These are phyloP conservation scores for Coemansia pectinata DNA, from an alignment of 192 early-diverging fungal genomes.

Conservation along the genomic window DNA sequence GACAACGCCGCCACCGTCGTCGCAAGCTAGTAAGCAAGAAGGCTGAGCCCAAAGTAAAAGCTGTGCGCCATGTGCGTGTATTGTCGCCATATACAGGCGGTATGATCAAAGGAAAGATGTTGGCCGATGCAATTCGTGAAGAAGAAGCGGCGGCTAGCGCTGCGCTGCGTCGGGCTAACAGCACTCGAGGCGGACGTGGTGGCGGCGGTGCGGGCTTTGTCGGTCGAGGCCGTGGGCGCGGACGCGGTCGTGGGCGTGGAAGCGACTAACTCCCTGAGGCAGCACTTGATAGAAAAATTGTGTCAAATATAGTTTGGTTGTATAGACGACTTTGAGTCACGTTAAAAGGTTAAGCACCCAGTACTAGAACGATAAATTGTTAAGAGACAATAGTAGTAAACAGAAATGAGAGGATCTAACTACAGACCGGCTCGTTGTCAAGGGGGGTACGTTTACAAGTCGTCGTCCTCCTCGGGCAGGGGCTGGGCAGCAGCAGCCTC, in stretches of 20 bases:
- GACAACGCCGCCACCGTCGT: not conserved
- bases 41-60: not conserved
- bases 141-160: constrained; percentile 27
- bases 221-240: constrained; percentile 27
- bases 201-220: constrained; percentile 14
- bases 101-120: constrained; percentile 35
- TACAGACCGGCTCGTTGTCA: not conserved
- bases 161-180: constrained; percentile 2
- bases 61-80: constrained; percentile 15
- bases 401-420: not conserved
- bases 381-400: not conserved
- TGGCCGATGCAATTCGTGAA: constrained; percentile 43
- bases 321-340: not conserved
- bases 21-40: constrained; percentile 4
- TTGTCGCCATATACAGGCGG: constrained; percentile 48
- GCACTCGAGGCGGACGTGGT: constrained; percentile 17
- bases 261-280: not conserved
- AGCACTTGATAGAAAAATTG: not conserved
- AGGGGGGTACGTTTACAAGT: constrained; percentile 44
- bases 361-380: constrained; percentile 1
- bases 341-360: not conserved
- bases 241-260: constrained; percentile 21
- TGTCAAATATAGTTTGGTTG: not conserved
- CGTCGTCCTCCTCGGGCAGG: constrained; percentile 82
- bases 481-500: constrained; percentile 75